A percentile compares a stretch with the other conserved stretches of the same genome.
Evolutionary conservation across 2,329 filamentous ascomycete species (phyloP).

Genomic region (Talaromyces sp.): DNA sequence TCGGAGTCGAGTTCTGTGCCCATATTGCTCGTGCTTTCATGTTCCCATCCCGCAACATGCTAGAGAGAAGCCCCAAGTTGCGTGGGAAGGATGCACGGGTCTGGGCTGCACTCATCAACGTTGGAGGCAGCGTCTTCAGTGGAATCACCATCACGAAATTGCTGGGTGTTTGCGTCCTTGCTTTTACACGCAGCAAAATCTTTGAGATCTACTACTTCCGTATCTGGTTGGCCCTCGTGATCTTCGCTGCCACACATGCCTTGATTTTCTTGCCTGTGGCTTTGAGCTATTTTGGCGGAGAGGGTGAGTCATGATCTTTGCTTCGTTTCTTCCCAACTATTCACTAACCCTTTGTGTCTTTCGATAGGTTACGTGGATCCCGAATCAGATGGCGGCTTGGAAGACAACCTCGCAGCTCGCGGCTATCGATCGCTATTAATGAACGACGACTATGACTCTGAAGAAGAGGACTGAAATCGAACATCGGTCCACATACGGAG

Average conservation of each 20-base stretch:
- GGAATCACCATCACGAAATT: conserved; percentile 97
- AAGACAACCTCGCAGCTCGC: conserved; percentile 80
- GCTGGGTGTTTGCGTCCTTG: conserved; percentile 84
- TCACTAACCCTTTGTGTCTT: neutral
- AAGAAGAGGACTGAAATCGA: conserved; percentile 51
- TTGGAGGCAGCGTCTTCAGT: conserved; percentile 90
- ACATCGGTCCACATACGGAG: neutral
- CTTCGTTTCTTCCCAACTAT: neutral
- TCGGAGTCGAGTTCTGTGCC: conserved; percentile 94
- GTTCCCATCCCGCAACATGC: conserved; percentile 79
- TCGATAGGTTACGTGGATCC: conserved; percentile 75
- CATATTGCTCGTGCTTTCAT: conserved; percentile 95
- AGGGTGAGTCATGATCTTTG: conserved; percentile 51
- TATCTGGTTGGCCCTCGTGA: conserved; percentile 87
- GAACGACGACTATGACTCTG: conserved; percentile 69
- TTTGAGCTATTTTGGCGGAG: conserved; percentile 79
- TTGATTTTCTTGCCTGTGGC: conserved; percentile 89
- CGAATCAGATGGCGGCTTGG: conserved; percentile 81
- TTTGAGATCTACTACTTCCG: conserved; percentile 99
- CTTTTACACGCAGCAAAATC: conserved; percentile 95
- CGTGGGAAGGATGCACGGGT: conserved; percentile 79
- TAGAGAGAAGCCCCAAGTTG: conserved; percentile 79
- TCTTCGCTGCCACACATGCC: conserved; percentile 85
- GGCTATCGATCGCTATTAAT: conserved; percentile 74
- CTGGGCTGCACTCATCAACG: conserved; percentile 91